A percentile compares a stretch with the other conserved stretches of the same genome.
Evolutionary conservation across 2,329 filamentous ascomycete genomes (phyloP).

Genomic region (Ceratocystiopsis sp.): DNA sequence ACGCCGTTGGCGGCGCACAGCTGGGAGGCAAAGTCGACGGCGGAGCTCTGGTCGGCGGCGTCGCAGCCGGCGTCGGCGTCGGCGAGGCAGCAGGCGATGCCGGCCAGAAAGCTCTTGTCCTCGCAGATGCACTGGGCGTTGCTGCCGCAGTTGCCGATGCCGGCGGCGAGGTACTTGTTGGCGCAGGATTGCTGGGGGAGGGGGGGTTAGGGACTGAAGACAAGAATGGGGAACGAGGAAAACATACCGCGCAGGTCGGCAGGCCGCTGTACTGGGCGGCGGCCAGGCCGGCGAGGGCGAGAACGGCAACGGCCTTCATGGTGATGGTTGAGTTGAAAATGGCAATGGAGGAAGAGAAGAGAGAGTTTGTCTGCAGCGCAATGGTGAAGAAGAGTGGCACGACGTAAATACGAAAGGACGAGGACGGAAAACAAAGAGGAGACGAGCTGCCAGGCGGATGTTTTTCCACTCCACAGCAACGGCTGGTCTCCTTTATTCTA

Average conservation of each 20-base stretch:
- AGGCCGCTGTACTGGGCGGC: conserved; percentile 29
- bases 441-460: too few relatives aligned
- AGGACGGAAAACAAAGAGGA: too few relatives aligned
- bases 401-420: too few relatives aligned
- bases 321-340: neutral
- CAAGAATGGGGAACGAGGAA: neutral
- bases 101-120: conserved; percentile 21
- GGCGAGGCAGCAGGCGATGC: conserved; percentile 21
- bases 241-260: conserved; percentile 38
- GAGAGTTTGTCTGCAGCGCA: too few relatives aligned
- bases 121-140: conserved; percentile 25
- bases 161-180: conserved; percentile 12
- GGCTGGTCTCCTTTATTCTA: too few relatives aligned
- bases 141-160: conserved; percentile 18
- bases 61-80: conserved; percentile 13
- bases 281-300: conserved; percentile 33
- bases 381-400: too few relatives aligned
- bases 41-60: conserved; percentile 13
- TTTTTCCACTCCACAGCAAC: too few relatives aligned
- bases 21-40: conserved; percentile 16
- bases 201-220: neutral
- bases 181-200: conserved; percentile 16
- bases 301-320: conserved; percentile 28
- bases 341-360: too few relatives aligned
- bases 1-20: conserved; percentile 18